Percentiles rank a stretch among this genome's conserved stretches.
These are phyloP conservation scores for Amniculicola lignicola DNA, from an alignment of 495 filamentous ascomycete species.

Conservation along the genomic window DNA sequence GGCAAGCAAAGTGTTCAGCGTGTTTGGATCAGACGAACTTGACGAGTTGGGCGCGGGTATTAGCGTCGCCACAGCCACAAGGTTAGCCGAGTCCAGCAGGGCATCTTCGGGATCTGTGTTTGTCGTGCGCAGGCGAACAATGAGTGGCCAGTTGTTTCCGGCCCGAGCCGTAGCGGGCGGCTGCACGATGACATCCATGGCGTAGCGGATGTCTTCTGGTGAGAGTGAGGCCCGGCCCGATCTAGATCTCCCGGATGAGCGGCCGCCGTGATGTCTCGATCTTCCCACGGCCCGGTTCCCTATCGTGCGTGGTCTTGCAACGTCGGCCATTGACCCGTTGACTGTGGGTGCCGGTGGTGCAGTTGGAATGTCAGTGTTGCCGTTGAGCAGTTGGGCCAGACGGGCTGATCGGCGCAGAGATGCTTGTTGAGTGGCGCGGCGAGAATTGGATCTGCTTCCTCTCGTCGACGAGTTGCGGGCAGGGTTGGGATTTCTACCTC, in stretches of 20 bases:
- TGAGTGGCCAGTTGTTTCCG: slow-evolving; percentile 12
- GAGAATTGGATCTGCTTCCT: slow-evolving; percentile 21
- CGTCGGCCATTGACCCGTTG: slow-evolving; percentile 32
- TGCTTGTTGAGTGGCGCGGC: slow-evolving; percentile 18
- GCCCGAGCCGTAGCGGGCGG: slow-evolving; percentile 22
- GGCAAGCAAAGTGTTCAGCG: slow-evolving; percentile 18
- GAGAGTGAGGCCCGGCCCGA: slow-evolving; percentile 2
- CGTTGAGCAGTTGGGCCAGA: slow-evolving; percentile 23
- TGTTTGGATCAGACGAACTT: slow-evolving; percentile 13
- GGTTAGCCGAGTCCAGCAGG: slow-evolving; percentile 23
- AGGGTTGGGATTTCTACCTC: slow-evolving; percentile 30
- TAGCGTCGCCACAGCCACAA: slow-evolving; percentile 29
- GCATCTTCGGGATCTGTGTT: slow-evolving; percentile 20
- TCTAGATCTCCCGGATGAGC: slow-evolving; percentile 12
- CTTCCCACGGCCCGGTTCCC: slow-evolving; percentile 23
- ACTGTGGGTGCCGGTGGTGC: too few species aligned
- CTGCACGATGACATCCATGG: slow-evolving; percentile 31
- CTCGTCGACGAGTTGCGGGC: slow-evolving; percentile 24
- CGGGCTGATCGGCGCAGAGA: slow-evolving; percentile 27
- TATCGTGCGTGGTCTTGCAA: slow-evolving; percentile 28
- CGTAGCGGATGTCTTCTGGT: slow-evolving; percentile 29
- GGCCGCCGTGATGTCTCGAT: slow-evolving; percentile 18
- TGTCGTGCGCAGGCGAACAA: slow-evolving; percentile 23
- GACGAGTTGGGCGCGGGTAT: slow-evolving; percentile 21
- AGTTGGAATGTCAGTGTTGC: too few species aligned